Base-by-base conservation (phyloP, 1,139 yeast genomes). In the Arxiozyma telluris region DNA sequence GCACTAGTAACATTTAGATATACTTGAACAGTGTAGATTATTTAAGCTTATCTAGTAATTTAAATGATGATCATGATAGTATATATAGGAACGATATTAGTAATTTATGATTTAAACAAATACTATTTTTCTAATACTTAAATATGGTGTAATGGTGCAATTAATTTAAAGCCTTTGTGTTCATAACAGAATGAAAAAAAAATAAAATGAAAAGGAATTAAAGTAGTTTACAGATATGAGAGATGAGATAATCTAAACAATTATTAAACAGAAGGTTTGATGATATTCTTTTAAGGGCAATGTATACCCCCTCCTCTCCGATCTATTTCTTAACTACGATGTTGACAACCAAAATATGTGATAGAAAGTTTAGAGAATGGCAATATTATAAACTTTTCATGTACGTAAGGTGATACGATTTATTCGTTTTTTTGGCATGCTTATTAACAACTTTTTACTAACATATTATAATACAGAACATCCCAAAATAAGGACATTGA, bases 351-450 rank as follows among this genome's bases (percentile, higher is more conserved):
- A 47, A 47, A 17, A 34, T 11, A 38, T 49, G 51, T 49, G 22
- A 43, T 30, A 15, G 21, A 15, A 49, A 47, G 5, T 52, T 44
- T 42, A 58, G 54, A 47, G 67, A 64, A 27, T 68, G 70, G 70
- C 51, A 51, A 20, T 64, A 58, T 50, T 65, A 56, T 48, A 61
- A 64, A 44, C 50, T 67, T 17, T 47, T 55, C 49, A 54, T 65
- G 68, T 62, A 61, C 52, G 66, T 58, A 39, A 21, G 12, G 7
- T 25, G 18, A 34, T 25, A 15, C 18, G 4, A 15, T 7, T 9
- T 18, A 22, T 7, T 22, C 34, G 18, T n/a, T 21, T n/a, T 47
- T 21, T 15, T 18, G 22, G 38, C 20, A 20, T 34, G 21, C 41
- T 34, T 38, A n/a, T 4, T 18, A 34, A 23, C 45, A 44, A 38